Conservation (phyloP, 495 filamentous ascomycete species). For the Daldinia childiae region DNA sequence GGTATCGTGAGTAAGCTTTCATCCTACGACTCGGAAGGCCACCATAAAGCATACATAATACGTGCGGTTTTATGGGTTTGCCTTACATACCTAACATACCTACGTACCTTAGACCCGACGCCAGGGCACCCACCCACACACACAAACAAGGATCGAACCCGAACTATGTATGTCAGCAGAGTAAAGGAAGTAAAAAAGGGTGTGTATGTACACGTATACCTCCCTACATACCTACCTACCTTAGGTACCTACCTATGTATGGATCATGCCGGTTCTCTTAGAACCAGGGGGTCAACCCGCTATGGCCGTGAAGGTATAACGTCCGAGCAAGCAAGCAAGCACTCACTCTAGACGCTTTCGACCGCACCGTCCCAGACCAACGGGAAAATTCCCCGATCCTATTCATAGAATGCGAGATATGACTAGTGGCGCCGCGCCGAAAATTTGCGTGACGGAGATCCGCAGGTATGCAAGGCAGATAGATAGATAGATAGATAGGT, state of each 20-base stretch:
- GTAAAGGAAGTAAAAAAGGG: not conserved
- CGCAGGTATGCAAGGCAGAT: not conserved
- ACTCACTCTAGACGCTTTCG: not conserved
- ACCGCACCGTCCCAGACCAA: not conserved
- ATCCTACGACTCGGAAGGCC: conserved; percentile 7
- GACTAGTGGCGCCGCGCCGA: not conserved
- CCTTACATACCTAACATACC: not conserved
- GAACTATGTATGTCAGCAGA: not conserved
- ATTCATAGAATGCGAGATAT: conserved; percentile 11
- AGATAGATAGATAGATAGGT: not conserved
- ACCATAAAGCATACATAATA: not conserved
- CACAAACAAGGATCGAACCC: not conserved
- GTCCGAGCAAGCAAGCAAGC: not conserved
- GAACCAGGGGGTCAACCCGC: not conserved
- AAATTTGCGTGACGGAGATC: not conserved
- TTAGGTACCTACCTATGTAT: not conserved
- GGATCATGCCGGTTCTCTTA: not conserved
- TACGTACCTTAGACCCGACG: conserved; percentile 1
- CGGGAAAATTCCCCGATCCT: conserved; percentile 15
- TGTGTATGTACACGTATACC: conserved; percentile 1
- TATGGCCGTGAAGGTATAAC: not conserved
- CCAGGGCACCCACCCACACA: conserved; percentile 1
- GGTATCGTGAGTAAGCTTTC: conserved; percentile 3
- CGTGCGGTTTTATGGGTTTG: not conserved
- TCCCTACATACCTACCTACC: not conserved